Base-by-base conservation (phyloP, 257 asterid species). In the Lantana camara region DNA sequence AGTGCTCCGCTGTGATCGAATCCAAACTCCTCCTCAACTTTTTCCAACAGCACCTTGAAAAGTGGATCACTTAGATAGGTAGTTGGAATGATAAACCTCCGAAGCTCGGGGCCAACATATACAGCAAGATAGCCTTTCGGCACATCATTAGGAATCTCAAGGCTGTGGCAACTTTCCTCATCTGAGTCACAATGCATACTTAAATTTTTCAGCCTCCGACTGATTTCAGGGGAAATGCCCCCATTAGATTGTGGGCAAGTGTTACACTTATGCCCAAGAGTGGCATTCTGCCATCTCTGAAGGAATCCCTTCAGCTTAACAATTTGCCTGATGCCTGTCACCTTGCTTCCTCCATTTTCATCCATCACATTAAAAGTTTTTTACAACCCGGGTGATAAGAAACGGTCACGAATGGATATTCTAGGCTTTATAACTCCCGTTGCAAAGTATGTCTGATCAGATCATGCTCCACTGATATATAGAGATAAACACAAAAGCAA, bases 11-110 rank as follows among this genome's bases (percentile, higher is more conserved):
- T 65, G 29, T 83, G 83, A 73, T 83, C 90, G 23, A 80, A 83
- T 61, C 87, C 90, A 74, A 83, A 83, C 80, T 83, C 90, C 81
- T 83, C 90, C 82, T 83, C 90, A 16, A 69, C 85, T 68, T 83
- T 83, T 14, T 83, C 87, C 20, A 83, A 66, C 75, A 83, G 40
- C 52, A 80, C 80, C 68, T 83, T 83, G 60, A 83, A 83, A 68
- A 83, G 64, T 10, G 83, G 87, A 69, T 80, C 82, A 52, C 80
- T 67, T n/a, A 83, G 87, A 68, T 83, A 83, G 67, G 78, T 71
- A 30, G 90, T 83, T 12, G 90, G 90, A 41, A 83, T 80, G 44
- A 80, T 83, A 40, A 83, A 83, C 81, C 90, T 78, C 63, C 90
- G 71, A 47, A 73, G 85, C 82, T 83, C 90, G 5, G 76, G 69